A percentile compares a stretch with the other conserved stretches of the same genome.
Evolutionary conservation across 805 yeast genomes (phyloP).

Genomic region (Cyberlindnera meyerae): DNA sequence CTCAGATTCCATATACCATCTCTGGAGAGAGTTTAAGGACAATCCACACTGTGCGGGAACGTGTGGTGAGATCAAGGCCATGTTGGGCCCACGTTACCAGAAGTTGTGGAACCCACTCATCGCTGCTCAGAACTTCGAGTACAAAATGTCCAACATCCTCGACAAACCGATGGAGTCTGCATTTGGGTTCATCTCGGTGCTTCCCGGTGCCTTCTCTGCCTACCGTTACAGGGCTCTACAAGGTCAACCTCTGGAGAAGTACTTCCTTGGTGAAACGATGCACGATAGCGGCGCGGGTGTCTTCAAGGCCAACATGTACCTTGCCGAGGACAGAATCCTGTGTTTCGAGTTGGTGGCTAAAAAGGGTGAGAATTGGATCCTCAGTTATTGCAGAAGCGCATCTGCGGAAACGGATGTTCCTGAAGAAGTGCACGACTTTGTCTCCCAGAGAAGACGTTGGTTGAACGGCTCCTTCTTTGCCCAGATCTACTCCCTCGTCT

Average conservation of each 20-base stretch:
- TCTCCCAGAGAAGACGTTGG: conserved; percentile 94
- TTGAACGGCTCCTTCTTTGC: conserved; percentile 96
- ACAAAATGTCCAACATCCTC: conserved; percentile 88
- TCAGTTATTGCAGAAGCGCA: conserved; percentile 82
- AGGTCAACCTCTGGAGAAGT: conserved; percentile 80
- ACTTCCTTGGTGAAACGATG: conserved; percentile 87
- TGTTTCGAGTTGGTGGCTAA: conserved; percentile 97
- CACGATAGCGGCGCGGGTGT: conserved; percentile 66
- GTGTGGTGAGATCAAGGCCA: conserved; percentile 93
- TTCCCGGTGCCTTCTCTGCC: conserved; percentile 97
- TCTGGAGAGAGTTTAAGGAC: conserved; percentile 81
- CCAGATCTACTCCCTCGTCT: conserved; percentile 78
- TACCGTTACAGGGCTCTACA: conserved; percentile 78
- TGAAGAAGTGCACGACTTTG: conserved; percentile 76
- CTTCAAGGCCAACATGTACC: conserved; percentile 92
- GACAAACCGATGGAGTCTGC: conserved; percentile 95
- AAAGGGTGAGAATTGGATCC: conserved; percentile 62
- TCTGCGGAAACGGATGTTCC: conserved; percentile 96
- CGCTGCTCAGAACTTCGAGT: conserved; percentile 96
- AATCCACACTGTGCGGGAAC: conserved; percentile 90
- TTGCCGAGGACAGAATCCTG: conserved; percentile 93
- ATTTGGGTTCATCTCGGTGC: conserved; percentile 89
- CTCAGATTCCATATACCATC: conserved; percentile 73
- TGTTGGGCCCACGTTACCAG: conserved; percentile 57
- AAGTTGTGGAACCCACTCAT: conserved; percentile 77